Conservation (phyloP, 1,284 basidiomycete genomes). For the Athelia psychrophila region DNA sequence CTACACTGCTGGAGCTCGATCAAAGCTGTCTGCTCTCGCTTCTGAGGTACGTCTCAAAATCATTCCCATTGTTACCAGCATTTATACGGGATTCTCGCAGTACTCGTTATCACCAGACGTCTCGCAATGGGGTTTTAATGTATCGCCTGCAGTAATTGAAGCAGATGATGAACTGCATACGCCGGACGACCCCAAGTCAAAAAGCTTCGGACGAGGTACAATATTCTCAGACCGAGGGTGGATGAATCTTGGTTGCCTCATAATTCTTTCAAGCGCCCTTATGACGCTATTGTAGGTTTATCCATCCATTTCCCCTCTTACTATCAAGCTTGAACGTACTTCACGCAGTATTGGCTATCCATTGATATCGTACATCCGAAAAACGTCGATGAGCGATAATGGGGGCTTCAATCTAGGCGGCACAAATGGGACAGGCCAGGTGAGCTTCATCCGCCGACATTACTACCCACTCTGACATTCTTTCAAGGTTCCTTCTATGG, state of each 20-base stretch:
- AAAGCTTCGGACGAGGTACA: slow-evolving; percentile 12
- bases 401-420: slow-evolving; percentile 77
- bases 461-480: slow-evolving; percentile 24
- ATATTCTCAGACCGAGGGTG: slow-evolving; percentile 47
- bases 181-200: slow-evolving; percentile 35
- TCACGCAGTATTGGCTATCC: slow-evolving; percentile 37
- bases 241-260: slow-evolving; percentile 65
- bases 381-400: slow-evolving; percentile 23
- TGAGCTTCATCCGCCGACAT: slow-evolving; percentile 12
- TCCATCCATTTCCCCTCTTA: background rate
- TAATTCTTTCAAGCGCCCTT: slow-evolving; percentile 43
- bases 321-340: slow-evolving; percentile 1
- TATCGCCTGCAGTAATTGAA: slow-evolving; percentile 51
- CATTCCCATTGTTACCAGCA: background rate
- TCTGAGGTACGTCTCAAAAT: background rate
- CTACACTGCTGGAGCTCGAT: slow-evolving; percentile 1
- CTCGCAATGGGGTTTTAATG: slow-evolving; percentile 60
- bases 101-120: slow-evolving; percentile 75
- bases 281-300: slow-evolving; percentile 51
- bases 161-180: slow-evolving; percentile 45
- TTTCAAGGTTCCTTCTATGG: slow-evolving; percentile 47
- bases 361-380: slow-evolving; percentile 36
- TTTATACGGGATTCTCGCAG: slow-evolving; percentile 28
- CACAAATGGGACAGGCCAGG: slow-evolving; percentile 70
- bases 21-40: background rate